Conservation (phyloP, 78 protist species). For the Protostelium mycophagum region DNA sequence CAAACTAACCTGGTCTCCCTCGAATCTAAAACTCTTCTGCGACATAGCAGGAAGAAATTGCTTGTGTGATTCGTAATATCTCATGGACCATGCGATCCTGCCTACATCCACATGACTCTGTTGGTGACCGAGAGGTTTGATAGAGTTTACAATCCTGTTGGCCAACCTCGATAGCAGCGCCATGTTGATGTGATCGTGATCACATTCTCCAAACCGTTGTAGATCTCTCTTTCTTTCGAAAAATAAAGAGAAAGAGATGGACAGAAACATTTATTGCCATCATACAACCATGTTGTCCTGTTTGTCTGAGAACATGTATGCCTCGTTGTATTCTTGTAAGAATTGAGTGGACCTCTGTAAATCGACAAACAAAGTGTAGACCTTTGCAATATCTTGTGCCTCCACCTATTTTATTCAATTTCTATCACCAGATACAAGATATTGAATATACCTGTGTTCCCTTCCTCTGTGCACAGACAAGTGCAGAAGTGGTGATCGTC, state of each 20-base stretch:
- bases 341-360: constrained; percentile 82
- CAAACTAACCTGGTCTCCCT: not conserved
- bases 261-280: too few relatives aligned
- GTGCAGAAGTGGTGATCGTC: constrained; percentile 82
- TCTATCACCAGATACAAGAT: not conserved
- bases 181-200: too few relatives aligned
- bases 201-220: too few relatives aligned
- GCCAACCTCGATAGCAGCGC: too few relatives aligned
- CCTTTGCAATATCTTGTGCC: constrained; percentile 74
- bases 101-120: not conserved
- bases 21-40: not conserved
- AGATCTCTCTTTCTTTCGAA: too few relatives aligned
- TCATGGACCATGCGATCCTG: not conserved
- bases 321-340: constrained; percentile 79
- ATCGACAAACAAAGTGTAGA: constrained; percentile 89
- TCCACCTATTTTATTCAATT: not conserved
- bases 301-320: constrained; percentile 7
- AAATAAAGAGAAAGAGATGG: too few relatives aligned
- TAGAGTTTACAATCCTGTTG: not conserved
- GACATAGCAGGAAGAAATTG: not conserved
- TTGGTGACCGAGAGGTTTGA: not conserved
- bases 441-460: constrained; percentile 40
- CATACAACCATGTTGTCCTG: too few relatives aligned
- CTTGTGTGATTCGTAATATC: not conserved
- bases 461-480: constrained; percentile 81